A percentile compares a stretch with the other conserved stretches of the same genome.
Conservation (phyloP, 2,329 filamentous ascomycete genomes). For the Penicillium freii region DNA sequence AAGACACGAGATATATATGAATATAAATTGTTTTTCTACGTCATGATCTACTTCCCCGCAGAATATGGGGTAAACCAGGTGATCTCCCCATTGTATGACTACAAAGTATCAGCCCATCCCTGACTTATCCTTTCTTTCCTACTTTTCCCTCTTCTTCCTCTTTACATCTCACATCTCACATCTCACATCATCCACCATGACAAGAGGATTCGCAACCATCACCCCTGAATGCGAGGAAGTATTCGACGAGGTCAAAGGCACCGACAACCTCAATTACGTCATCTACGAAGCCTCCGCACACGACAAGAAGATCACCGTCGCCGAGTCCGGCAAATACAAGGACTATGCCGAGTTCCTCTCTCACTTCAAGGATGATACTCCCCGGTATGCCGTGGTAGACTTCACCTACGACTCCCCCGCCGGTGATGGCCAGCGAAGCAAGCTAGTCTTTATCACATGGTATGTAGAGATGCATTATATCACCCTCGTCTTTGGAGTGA, state of each 20-base stretch:
- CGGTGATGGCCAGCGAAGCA: slow-evolving; percentile 16
- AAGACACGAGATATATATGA: too few relatives aligned
- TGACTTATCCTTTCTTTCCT: not conserved
- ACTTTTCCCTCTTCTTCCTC: not conserved
- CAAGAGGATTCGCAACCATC: slow-evolving; percentile 20
- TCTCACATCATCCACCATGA: slow-evolving; percentile 12
- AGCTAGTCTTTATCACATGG: slow-evolving; percentile 23
- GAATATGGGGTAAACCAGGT: not conserved
- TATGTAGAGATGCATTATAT: slow-evolving; percentile 6
- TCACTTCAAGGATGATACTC: slow-evolving; percentile 16
- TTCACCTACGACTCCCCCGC: slow-evolving; percentile 17
- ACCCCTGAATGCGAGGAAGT: slow-evolving; percentile 17
- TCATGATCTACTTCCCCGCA: slow-evolving; percentile 1
- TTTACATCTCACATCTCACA: not conserved
- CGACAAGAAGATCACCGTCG: slow-evolving; percentile 21
- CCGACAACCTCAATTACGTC: slow-evolving; percentile 18
- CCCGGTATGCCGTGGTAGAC: slow-evolving; percentile 19
- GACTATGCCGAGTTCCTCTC: slow-evolving; percentile 17
- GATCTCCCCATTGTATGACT: not conserved
- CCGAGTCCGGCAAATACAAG: slow-evolving; percentile 17
- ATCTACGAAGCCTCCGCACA: slow-evolving; percentile 20
- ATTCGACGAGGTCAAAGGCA: slow-evolving; percentile 22
- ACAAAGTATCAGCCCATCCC: not conserved
- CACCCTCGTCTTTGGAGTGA: not conserved
- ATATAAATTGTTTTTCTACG: not conserved